These are phyloP conservation scores for Coemansia sp. DNA, from an alignment of 192 early-diverging fungal genomes.

Conservation along the genomic window DNA sequence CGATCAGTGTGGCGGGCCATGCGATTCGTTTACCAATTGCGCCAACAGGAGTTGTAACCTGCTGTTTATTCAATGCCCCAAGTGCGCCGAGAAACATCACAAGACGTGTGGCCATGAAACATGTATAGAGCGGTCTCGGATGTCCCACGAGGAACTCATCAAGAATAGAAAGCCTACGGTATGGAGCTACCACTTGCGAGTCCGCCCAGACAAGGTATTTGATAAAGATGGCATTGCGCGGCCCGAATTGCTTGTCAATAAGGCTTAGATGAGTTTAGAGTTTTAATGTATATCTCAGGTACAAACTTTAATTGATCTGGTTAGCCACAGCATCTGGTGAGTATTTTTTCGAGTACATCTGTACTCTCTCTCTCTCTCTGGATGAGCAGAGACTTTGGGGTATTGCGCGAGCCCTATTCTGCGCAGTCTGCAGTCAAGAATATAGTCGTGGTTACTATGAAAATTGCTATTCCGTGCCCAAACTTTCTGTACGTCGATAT, in stretches of 20 bases:
- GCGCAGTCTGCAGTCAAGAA: background rate
- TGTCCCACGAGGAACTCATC: slow-evolving; percentile 48
- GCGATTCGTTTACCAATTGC: slow-evolving; percentile 72
- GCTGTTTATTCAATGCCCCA: slow-evolving; percentile 69
- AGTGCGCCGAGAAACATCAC: slow-evolving; percentile 53
- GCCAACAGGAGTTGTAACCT: slow-evolving; percentile 72
- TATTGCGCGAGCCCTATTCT: background rate
- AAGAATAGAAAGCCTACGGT: slow-evolving; percentile 36
- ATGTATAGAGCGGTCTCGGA: slow-evolving; percentile 39
- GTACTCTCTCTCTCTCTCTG: too few relatives aligned
- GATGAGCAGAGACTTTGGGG: background rate
- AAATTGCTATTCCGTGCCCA: background rate
- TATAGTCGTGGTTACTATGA: background rate
- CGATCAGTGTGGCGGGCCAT: slow-evolving; percentile 68
- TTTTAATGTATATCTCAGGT: too few relatives aligned
- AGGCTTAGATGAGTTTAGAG: background rate
- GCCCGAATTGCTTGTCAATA: background rate
- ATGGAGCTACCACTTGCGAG: slow-evolving; percentile 43
- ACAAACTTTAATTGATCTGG: too few relatives aligned
- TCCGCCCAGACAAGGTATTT: slow-evolving; percentile 50
- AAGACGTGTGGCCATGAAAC: slow-evolving; percentile 42
- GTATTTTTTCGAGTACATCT: too few relatives aligned
- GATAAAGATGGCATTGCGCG: slow-evolving; percentile 35
- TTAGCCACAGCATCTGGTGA: too few relatives aligned
- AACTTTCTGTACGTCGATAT: background rate